Conservation (phyloP, 2,329 filamentous ascomycete genomes). For the Onygena corvina region DNA sequence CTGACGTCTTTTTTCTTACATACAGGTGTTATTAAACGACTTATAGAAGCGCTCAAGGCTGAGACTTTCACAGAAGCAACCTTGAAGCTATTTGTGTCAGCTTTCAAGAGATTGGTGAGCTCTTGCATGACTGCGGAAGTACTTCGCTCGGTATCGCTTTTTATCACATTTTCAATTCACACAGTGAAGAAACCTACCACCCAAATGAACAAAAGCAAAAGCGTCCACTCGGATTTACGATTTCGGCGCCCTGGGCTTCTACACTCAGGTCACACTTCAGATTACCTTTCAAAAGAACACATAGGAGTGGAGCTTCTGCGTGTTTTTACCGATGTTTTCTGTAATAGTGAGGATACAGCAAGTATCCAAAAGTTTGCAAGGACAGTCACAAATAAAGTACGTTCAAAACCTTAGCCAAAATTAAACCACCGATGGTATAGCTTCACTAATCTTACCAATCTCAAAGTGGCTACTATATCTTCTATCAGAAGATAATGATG, state of each 20-base stretch:
- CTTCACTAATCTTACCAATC: not conserved
- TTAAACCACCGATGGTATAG: slow-evolving; percentile 27
- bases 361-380: slow-evolving; percentile 79
- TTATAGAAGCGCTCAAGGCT: slow-evolving; percentile 80
- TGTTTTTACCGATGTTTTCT: slow-evolving; percentile 67
- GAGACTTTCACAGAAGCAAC: slow-evolving; percentile 63
- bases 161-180: slow-evolving; percentile 86
- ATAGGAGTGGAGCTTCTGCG: slow-evolving; percentile 63
- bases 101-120: slow-evolving; percentile 67
- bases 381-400: slow-evolving; percentile 87
- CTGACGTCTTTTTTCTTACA: no score
- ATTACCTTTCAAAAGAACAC: slow-evolving; percentile 48
- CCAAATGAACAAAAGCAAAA: slow-evolving; percentile 37
- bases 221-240: slow-evolving; percentile 26
- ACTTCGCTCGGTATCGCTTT: slow-evolving; percentile 74
- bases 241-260: slow-evolving; percentile 22
- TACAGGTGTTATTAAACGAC: slow-evolving; percentile 72
- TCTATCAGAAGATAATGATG: slow-evolving; percentile 71
- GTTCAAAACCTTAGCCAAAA: slow-evolving; percentile 14
- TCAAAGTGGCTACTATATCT: slow-evolving; percentile 78
- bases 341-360: slow-evolving; percentile 53
- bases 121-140: slow-evolving; percentile 74
- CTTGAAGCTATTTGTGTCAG: slow-evolving; percentile 61
- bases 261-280: slow-evolving; percentile 26
- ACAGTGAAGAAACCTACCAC: slow-evolving; percentile 37